Base-by-base conservation (phyloP, 2,329 filamentous ascomycete genomes). In the Dactylellina haptotyla region DNA sequence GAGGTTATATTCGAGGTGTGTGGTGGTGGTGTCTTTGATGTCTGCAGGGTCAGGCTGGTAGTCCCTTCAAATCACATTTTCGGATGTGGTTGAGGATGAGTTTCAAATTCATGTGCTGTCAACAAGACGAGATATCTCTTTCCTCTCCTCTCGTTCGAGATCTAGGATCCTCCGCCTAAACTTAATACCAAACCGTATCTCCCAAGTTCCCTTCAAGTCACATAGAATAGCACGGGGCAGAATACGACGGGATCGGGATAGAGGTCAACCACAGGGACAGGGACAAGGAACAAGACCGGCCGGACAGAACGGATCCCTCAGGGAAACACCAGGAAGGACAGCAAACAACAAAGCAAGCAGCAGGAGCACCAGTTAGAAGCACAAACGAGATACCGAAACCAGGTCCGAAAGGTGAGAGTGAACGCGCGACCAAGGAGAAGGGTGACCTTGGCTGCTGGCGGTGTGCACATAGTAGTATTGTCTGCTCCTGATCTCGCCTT, bases 81-180 rank as follows among this genome's bases (percentile, higher is more conserved):
- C 51, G 50, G 51, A 30, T 41, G 62, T 54, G 28, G 53, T 39
- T 58, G 61, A 50, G 53, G 53, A 56, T 41, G 43, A 56, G 63
- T 67, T 67, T 67, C n/a, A n/a, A n/a, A n/a, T n/a, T n/a, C 63
- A 59, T 59, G 53, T 67, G 63, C 61, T 56, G 45, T 39, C 16
- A 23, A 34, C 37, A 53, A 53, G 48, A 37, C 12, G 48, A 32
- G 48, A 53, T 8, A 14, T 5, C 6, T 14, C 14, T 34, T 34
- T 14, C 6, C 10, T 46, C 41, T 25, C n/a, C 39, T n/a, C n/a
- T n/a, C n/a, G n/a, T n/a, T n/a, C n/a, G n/a, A n/a, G n/a, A n/a
- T n/a, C n/a, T n/a, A n/a, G n/a, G 39, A 43, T 43, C 41, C 1
- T 2, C 6, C 41, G 41, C 10, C 41, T 46, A 20, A 23, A 46